Base-by-base conservation (phyloP, 2,329 filamentous ascomycete species). In the Ophiostoma montium region DNA sequence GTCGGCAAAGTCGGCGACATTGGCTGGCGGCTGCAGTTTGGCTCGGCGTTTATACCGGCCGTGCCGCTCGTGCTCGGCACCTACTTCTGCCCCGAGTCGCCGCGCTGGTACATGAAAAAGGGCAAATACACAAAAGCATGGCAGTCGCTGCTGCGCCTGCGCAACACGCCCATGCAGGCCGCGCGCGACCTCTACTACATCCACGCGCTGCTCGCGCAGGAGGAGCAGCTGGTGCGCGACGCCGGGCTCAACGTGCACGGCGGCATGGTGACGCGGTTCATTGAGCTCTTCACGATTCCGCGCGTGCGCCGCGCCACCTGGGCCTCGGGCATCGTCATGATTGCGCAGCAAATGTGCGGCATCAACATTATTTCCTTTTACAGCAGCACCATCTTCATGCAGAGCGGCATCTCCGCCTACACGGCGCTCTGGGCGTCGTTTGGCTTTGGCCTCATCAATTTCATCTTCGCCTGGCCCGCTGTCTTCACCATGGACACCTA, bases 261-360 rank as follows among this genome's bases (percentile, higher is more conserved):
- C 57, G 80, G 72, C 62, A 82, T 83, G 57, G 32, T 78, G 46
- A 74, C 68, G 19, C 76, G 82, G 15, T 79, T 86, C 55, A 57
- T 72, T 35, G 75, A 86, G 59, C 67, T 82, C 1, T 83, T 86
- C 58, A 83, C 78, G 11, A 73, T 86, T 50, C 80, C 82, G 1
- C 75, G 83, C 43, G 69, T 84, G 11, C 75, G 81, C 13, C 74
- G 82, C 36, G 87, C 87, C 3, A 89, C 80, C 3, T 70, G 84
- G 30, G 86, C 86, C 6, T 83, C 85, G 1, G 84, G 80, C 55
- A 78, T 79, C 1, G 84, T 90, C 56, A 94, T 94, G 86, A 79
- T 84, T 57, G 79, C 78, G 0, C 81, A 84, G 62, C 80, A 84
- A 62, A 80, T 84, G 74, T 83, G 79, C 57, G 75, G 62, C 35